phyloP scores from a whole-genome alignment of 805 yeast species.

The Yamadazyma kitorensis region DNA sequence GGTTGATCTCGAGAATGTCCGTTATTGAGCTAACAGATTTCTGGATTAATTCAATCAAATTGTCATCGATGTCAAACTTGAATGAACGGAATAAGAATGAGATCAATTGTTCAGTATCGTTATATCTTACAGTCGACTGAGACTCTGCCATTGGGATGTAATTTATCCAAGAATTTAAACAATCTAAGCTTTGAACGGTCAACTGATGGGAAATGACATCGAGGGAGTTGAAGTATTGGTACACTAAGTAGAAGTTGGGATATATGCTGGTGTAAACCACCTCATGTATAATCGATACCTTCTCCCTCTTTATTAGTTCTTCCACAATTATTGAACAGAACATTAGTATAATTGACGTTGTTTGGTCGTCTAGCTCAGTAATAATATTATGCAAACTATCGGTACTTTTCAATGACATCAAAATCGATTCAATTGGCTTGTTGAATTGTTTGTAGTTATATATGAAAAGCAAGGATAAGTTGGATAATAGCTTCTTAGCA shows the following conservation, averaged over 20 bases:
- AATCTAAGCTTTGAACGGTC: constrained; percentile 16
- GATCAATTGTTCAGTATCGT: constrained; percentile 24
- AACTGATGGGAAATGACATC: constrained; percentile 3
- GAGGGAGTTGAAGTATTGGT: constrained; percentile 14
- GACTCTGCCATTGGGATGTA: constrained; percentile 36
- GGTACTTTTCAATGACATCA: too few relatives aligned
- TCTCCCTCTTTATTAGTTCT: constrained; percentile 42
- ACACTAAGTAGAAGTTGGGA: constrained; percentile 17
- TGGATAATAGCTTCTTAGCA: constrained; percentile 57
- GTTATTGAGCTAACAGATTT: constrained; percentile 33
- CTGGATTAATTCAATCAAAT: constrained; percentile 15
- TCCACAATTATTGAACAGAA: constrained; percentile 45
- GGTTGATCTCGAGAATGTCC: constrained; percentile 47
- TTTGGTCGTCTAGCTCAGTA: not conserved
- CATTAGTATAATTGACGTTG: constrained; percentile 4
- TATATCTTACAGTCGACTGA: constrained; percentile 30
- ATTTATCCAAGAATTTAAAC: constrained; percentile 35
- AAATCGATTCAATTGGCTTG: constrained; percentile 42
- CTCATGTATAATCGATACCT: constrained; percentile 33
- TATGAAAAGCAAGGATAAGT: constrained; percentile 48
- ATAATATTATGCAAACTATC: too few relatives aligned
- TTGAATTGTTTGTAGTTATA: constrained; percentile 36
- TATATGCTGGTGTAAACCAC: constrained; percentile 34
- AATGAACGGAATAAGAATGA: constrained; percentile 19
- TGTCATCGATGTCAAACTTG: constrained; percentile 3